Conservation (phyloP, 2,329 filamentous ascomycete species). For the Ophiostoma populinum region DNA sequence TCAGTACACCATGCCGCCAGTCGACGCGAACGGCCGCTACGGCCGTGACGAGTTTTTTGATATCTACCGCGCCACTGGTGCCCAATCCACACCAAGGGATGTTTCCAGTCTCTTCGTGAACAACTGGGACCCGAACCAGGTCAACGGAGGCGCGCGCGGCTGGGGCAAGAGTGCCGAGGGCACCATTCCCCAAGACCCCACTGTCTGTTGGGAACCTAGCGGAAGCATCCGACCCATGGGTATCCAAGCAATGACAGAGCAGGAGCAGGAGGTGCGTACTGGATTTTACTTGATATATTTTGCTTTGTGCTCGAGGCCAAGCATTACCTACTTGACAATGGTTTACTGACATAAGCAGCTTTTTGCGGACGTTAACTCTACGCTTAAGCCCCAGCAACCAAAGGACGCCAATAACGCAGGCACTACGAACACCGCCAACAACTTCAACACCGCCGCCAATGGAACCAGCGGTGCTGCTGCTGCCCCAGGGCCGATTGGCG, state of each 20-base stretch:
- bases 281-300: too few relatives aligned
- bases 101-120: constrained; percentile 52
- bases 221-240: constrained; percentile 56
- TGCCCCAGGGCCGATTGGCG: too few relatives aligned
- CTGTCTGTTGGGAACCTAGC: constrained; percentile 73
- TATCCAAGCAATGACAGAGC: constrained; percentile 48
- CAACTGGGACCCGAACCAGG: constrained; percentile 61
- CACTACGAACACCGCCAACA: not conserved
- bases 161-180: constrained; percentile 69
- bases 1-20: constrained; percentile 23
- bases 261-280: constrained; percentile 40
- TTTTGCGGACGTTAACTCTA: constrained; percentile 85
- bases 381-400: constrained; percentile 68
- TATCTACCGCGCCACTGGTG: constrained; percentile 39
- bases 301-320: too few relatives aligned
- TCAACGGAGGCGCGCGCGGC: constrained; percentile 46
- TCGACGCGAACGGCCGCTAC: constrained; percentile 42
- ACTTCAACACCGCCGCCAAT: too few relatives aligned
- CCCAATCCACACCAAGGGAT: constrained; percentile 30
- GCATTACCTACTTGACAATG: too few relatives aligned
- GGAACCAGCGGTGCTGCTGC: too few relatives aligned
- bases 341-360: constrained; percentile 34
- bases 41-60: constrained; percentile 63
- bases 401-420: constrained; percentile 43
- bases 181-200: constrained; percentile 62